phyloP scores from a whole-genome alignment of 768 basidiomycete genomes.

The Serendipita sp. region DNA sequence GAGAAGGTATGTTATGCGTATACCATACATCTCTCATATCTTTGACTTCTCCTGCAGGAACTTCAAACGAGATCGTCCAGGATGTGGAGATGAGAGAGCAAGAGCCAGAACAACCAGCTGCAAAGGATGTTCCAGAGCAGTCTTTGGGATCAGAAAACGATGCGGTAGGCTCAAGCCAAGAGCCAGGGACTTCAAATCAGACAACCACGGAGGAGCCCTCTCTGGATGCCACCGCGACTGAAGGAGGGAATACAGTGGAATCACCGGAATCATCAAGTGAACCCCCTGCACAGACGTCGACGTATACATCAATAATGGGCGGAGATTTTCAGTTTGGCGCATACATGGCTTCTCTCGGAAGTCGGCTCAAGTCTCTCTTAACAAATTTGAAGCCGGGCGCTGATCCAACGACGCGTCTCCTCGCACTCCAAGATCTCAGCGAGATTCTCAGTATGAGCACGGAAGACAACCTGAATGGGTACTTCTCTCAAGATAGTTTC shows the following conservation, averaged over 20 bases:
- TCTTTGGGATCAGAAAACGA: neutral
- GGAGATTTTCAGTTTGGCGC: conserved; percentile 61
- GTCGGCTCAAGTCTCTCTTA: conserved; percentile 78
- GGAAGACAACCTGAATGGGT: conserved; percentile 89
- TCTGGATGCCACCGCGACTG: conserved; percentile 21
- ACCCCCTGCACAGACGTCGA: neutral
- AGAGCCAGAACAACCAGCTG: neutral
- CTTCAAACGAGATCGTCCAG: no score
- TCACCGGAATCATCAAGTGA: conserved; percentile 42
- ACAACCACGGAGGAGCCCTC: conserved; percentile 23
- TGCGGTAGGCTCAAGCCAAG: neutral
- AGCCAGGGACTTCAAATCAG: neutral
- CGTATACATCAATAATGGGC: conserved; percentile 2
- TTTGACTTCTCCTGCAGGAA: neutral
- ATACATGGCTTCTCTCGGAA: conserved; percentile 81
- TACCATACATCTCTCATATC: neutral
- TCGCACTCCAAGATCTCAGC: conserved; percentile 86
- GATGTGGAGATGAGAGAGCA: no score
- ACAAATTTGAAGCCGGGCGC: conserved; percentile 74
- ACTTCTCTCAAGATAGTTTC: conserved; percentile 87
- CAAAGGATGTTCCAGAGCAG: neutral
- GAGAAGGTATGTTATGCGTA: neutral
- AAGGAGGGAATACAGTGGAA: conserved; percentile 28
- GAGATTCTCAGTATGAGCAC: conserved; percentile 92
- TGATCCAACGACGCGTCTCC: conserved; percentile 68